These are phyloP conservation scores for Hygrophorus pudorinus DNA, from an alignment of 768 basidiomycete species.

Conservation along the genomic window DNA sequence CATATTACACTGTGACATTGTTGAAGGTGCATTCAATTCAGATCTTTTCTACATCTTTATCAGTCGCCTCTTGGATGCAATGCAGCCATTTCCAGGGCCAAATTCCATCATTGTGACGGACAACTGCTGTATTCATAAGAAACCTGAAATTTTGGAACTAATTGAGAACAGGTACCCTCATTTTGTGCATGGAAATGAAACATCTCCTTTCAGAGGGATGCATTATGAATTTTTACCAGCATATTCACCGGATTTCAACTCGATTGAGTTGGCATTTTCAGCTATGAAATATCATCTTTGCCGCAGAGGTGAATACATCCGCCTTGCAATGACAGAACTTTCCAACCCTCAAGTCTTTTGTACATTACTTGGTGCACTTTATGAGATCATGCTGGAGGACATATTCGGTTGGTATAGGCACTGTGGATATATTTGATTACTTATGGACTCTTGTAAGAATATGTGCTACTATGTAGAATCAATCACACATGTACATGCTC, in stretches of 20 bases:
- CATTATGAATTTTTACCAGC: slow-evolving; percentile 19
- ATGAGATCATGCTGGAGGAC: too few species aligned
- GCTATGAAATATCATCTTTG: too few species aligned
- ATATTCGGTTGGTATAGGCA: too few species aligned
- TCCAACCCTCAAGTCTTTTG: too few species aligned
- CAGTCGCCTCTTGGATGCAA: slow-evolving; percentile 13
- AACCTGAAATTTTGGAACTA: slow-evolving; percentile 19
- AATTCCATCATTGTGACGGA: slow-evolving; percentile 27
- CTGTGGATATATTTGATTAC: too few species aligned
- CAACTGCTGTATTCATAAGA: slow-evolving; percentile 29
- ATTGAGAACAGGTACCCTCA: slow-evolving; percentile 17
- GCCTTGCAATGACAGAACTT: too few species aligned
- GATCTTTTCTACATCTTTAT: not conserved
- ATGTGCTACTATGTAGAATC: too few species aligned
- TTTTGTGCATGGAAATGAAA: slow-evolving; percentile 4
- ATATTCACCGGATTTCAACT: slow-evolving; percentile 26
- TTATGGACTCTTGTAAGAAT: too few species aligned
- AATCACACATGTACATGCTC: too few species aligned
- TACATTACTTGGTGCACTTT: too few species aligned
- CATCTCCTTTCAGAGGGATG: slow-evolving; percentile 8
- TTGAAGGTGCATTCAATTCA: not conserved
- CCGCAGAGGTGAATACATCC: too few species aligned
- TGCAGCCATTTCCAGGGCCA: too few species aligned
- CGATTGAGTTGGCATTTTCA: slow-evolving; percentile 23
- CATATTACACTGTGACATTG: not conserved